Conservation (phyloP, 148 eudicot species). For the Arbutus unedo region DNA sequence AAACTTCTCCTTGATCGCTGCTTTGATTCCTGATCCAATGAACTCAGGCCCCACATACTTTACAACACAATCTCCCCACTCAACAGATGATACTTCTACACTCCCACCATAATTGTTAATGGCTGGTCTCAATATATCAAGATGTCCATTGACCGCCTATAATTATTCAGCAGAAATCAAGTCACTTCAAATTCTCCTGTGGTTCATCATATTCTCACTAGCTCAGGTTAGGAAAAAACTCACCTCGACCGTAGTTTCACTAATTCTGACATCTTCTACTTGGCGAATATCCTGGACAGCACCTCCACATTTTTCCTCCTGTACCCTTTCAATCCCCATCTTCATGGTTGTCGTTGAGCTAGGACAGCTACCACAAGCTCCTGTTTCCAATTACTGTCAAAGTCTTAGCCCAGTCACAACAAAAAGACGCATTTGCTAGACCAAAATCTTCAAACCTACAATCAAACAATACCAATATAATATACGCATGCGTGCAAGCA, state of each 20-base stretch:
- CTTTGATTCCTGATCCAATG: slow-evolving; percentile 89
- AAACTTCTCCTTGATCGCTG: slow-evolving; percentile 89
- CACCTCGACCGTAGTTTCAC: slow-evolving; percentile 75
- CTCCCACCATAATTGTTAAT: slow-evolving; percentile 83
- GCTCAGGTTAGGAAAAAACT: slow-evolving; percentile 12
- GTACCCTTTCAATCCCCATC: slow-evolving; percentile 86
- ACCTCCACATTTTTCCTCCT: slow-evolving; percentile 89
- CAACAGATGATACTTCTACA: slow-evolving; percentile 69
- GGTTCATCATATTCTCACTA: neutral
- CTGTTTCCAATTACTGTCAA: slow-evolving; percentile 29
- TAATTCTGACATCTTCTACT: slow-evolving; percentile 50
- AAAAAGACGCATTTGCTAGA: slow-evolving; percentile 5
- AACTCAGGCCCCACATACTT: slow-evolving; percentile 84
- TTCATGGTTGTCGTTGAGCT: slow-evolving; percentile 95
- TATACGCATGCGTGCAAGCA: neutral
- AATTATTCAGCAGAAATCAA: slow-evolving; percentile 13
- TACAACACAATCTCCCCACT: slow-evolving; percentile 69
- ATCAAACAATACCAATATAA: neutral
- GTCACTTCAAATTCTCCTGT: slow-evolving; percentile 1
- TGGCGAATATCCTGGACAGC: slow-evolving; percentile 75
- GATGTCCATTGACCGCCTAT: slow-evolving; percentile 73
- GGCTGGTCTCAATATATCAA: slow-evolving; percentile 87
- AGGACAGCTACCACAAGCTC: slow-evolving; percentile 93
- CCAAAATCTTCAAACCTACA: neutral
- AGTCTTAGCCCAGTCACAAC: neutral